phyloP scores from a whole-genome alignment of 495 filamentous ascomycete genomes.

The Podospora pseudocomata region DNA sequence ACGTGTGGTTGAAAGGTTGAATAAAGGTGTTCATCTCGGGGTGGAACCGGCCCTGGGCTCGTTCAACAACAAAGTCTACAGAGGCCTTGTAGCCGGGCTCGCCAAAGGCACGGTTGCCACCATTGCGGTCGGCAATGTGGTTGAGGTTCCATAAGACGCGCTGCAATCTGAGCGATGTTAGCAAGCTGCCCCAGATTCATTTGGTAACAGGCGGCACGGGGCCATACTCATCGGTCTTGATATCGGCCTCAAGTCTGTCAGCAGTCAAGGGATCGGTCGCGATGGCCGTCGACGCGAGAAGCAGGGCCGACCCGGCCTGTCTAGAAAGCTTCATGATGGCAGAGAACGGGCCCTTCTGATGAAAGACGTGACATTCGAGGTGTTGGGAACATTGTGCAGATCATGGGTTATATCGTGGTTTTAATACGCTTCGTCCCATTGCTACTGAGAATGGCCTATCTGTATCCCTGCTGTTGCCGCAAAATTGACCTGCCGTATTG shows the following conservation, averaged over 20 bases:
- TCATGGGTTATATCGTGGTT: neutral
- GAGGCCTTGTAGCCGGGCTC: conserved; percentile 59
- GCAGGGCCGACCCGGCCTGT: conserved; percentile 7
- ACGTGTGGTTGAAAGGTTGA: conserved; percentile 50
- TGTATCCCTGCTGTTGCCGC: neutral
- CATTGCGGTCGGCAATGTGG: conserved; percentile 35
- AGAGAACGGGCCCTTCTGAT: neutral
- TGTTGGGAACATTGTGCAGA: neutral
- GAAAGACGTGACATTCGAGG: neutral
- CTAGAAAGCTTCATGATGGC: conserved; percentile 23
- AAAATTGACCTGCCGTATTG: neutral
- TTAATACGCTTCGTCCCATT: neutral
- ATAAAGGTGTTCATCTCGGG: conserved; percentile 42
- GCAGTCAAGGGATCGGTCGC: conserved; percentile 27
- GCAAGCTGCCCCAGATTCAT: neutral
- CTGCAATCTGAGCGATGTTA: conserved; percentile 24
- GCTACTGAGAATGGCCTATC: neutral
- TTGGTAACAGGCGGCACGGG: conserved; percentile 13
- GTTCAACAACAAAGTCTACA: conserved; percentile 56
- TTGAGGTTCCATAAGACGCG: conserved; percentile 41
- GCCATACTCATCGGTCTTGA: conserved; percentile 26
- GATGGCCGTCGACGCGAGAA: conserved; percentile 18
- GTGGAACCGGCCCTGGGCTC: conserved; percentile 32
- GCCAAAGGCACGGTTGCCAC: conserved; percentile 56
- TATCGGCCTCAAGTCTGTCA: conserved; percentile 30